Conservation (phyloP, 257 asterid species). For the Plantago elongata region DNA sequence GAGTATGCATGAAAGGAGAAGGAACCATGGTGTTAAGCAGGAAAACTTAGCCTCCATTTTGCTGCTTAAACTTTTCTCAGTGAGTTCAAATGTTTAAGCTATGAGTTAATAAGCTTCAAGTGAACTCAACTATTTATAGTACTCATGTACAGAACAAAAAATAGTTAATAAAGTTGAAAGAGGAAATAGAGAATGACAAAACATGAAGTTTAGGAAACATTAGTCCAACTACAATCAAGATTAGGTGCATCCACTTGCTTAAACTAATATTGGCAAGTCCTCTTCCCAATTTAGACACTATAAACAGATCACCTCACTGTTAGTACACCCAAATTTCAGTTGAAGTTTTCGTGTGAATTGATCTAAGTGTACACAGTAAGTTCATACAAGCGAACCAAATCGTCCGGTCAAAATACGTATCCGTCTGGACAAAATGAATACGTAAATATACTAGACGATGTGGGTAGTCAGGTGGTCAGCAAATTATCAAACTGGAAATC, state of each 20-base stretch:
- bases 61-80: constrained; percentile 10
- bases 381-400: too few species aligned
- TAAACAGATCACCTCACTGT: background rate
- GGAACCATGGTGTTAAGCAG: constrained; percentile 14
- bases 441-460: too few species aligned
- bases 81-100: constrained; percentile 18
- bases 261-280: constrained; percentile 8
- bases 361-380: too few species aligned
- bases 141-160: constrained; percentile 5
- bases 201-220: constrained; percentile 13
- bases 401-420: too few species aligned
- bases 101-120: constrained; percentile 15
- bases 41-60: constrained; percentile 25
- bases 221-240: constrained; percentile 39
- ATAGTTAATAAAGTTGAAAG: background rate
- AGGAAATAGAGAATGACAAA: constrained; percentile 1
- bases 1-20: constrained; percentile 25
- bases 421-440: background rate
- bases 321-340: background rate
- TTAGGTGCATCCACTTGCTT: constrained; percentile 39
- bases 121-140: constrained; percentile 32
- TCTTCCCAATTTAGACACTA: background rate
- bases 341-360: background rate
- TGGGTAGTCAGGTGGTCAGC: background rate
- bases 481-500: background rate